Conservation (phyloP, 2,329 filamentous ascomycete genomes). For the Colletotrichum horii region DNA sequence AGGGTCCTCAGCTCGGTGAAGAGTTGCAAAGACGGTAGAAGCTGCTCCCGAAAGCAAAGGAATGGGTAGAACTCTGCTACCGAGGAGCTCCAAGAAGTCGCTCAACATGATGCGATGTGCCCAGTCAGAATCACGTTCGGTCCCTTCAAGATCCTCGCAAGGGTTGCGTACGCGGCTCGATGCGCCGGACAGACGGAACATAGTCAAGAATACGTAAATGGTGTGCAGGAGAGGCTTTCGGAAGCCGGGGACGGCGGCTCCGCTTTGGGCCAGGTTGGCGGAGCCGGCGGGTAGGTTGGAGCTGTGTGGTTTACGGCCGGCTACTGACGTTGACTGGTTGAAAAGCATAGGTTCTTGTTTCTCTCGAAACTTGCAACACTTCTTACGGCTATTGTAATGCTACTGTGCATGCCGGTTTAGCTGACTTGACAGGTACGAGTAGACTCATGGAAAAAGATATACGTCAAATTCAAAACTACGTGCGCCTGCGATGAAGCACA, state of each 20-base stretch:
- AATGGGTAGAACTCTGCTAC: too few species aligned
- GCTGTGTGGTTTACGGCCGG: rapidly evolving
- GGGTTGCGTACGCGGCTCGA: neutral
- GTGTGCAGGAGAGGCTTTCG: neutral
- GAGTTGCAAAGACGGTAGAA: neutral
- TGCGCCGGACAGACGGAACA: rapidly evolving
- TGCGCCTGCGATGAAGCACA: neutral
- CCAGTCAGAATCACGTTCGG: too few species aligned
- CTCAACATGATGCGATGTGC: too few species aligned
- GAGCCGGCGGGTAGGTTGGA: neutral
- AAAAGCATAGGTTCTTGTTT: rapidly evolving
- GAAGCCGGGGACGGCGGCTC: neutral
- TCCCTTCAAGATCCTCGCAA: rapidly evolving
- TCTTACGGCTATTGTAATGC: rapidly evolving
- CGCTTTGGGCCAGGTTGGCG: too few species aligned
- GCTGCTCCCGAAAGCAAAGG: neutral
- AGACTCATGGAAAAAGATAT: neutral
- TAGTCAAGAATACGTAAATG: rapidly evolving
- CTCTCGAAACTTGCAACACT: neutral
- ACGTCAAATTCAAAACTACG: neutral
- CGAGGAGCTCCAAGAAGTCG: too few species aligned
- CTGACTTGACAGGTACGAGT: neutral
- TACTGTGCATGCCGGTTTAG: neutral
- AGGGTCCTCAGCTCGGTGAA: too few species aligned
- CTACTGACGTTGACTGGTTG: rapidly evolving